Base-by-base conservation (phyloP, 768 basidiomycete genomes). In the Cystoderma amianthinum region DNA sequence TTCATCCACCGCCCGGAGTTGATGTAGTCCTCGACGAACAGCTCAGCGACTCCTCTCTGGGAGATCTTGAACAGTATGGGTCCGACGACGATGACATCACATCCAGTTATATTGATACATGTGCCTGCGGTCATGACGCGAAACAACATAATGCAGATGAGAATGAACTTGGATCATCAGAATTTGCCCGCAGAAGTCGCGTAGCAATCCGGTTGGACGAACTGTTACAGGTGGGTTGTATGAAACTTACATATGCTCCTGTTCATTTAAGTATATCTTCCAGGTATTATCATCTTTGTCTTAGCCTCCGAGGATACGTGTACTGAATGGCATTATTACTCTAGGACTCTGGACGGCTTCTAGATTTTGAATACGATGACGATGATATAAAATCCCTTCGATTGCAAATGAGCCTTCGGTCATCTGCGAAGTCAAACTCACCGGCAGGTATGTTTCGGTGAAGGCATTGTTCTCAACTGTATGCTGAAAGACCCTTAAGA, bases 181-280 rank as follows among this genome's bases (percentile, higher is more conserved):
- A 90, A 60, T 82, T 83, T 58, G 59, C 64, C n/a, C 74, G 92
- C 30, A 72, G 86, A 57, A 77, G 72, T 32, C 80, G 79, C 43
- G 76, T 87, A 9, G 90, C 88, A 2, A 75, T 82, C 39, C 76
- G 85, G 43, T 71, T 93, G 39, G 92, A 94, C 54, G 87, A 91
- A 58, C 57, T 86, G 41, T 63, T 93, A 36, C 76, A 90, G 74
- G 91, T 88, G 48, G 48, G 80, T 53, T 36, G 42, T 40, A 41
- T 45, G 34, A 32, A 39, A 24, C 18, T 41, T 32, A 35, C 32
- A 18, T n/a, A 34, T 43, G 15, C 41, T 33, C 32, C 13, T 37
- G 36, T 33, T 32, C 28, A 44, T 33, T 43, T 36, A 33, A 25
- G 15, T 43, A 10, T 30, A 17, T 23, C 22, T 37, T 39, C 16